Conservation (phyloP, 768 basidiomycete species). For the Tephrocybe sp. region DNA sequence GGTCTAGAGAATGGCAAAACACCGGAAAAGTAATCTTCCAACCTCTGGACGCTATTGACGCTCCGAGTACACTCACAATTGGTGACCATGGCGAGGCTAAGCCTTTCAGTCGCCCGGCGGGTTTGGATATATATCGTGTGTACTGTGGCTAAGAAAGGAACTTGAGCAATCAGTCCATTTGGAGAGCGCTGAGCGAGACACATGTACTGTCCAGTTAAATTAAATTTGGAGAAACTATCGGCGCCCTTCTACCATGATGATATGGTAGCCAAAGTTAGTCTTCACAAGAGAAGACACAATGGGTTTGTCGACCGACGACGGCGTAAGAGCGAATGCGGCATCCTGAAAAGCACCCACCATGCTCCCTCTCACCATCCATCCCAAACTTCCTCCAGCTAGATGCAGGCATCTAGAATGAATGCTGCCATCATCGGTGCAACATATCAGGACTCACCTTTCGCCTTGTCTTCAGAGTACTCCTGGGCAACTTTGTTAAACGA, state of each 20-base stretch:
- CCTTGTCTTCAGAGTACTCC: conserved; percentile 91
- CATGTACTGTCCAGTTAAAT: too few species aligned
- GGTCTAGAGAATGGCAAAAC: too few species aligned
- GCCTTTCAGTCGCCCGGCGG: too few species aligned
- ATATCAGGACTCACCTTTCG: conserved; percentile 56
- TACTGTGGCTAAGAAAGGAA: too few species aligned
- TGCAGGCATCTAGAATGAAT: not conserved
- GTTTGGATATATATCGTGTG: too few species aligned
- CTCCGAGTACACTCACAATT: too few species aligned
- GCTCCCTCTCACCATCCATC: conserved; percentile 85
- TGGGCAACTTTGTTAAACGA: conserved; percentile 88
- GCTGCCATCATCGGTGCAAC: not conserved
- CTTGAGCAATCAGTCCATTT: too few species aligned
- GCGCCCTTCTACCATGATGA: conserved; percentile 90
- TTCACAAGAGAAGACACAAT: conserved; percentile 72
- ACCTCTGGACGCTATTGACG: too few species aligned
- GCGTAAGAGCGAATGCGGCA: conserved; percentile 78
- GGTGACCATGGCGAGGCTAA: too few species aligned
- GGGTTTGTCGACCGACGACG: conserved; percentile 82
- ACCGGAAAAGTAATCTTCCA: too few species aligned
- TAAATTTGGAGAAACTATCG: conserved; percentile 36
- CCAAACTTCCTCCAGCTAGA: conserved; percentile 80
- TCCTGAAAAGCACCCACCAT: conserved; percentile 92
- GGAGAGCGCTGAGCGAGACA: too few species aligned
- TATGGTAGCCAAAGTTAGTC: conserved; percentile 84